A percentile compares a stretch with the other conserved stretches of the same genome.
phyloP scores from a whole-genome alignment of 1,284 basidiomycete species.

The Stygiomarasmius scandens region DNA sequence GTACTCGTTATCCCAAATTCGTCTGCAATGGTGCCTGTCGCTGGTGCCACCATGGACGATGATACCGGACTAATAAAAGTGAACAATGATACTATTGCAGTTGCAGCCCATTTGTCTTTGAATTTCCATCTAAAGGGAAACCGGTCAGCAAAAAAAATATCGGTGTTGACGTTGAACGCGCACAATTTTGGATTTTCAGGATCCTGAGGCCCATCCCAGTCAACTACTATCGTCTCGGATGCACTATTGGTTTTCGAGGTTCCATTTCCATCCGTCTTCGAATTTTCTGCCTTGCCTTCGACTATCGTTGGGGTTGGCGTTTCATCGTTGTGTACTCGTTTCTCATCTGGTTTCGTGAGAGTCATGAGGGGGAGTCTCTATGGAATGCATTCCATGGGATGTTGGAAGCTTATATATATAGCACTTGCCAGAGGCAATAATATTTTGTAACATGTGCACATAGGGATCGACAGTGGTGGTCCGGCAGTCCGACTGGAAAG shows the following conservation, averaged over 20 bases:
- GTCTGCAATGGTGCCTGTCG: constrained; percentile 40
- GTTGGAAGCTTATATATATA: no score
- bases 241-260: not conserved
- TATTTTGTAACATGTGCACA: no score
- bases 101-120: constrained; percentile 51
- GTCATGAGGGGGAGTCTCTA: not conserved
- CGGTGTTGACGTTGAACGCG: constrained; percentile 12
- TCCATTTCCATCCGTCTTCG: not conserved
- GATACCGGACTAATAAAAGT: constrained; percentile 56
- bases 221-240: constrained; percentile 31
- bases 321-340: not conserved
- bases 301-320: not conserved
- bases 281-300: not conserved
- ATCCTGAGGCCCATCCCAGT: constrained; percentile 56
- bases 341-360: not conserved
- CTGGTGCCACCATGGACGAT: constrained; percentile 59
- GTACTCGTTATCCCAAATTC: constrained; percentile 45
- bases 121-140: constrained; percentile 44
- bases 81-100: constrained; percentile 48
- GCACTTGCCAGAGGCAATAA: no score
- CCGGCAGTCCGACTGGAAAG: no score
- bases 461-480: no score
- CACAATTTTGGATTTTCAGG: constrained; percentile 59
- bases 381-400: not conserved
- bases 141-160: not conserved